Evolutionary conservation across 2,329 filamentous ascomycete genomes (phyloP).

Genomic region (Chalaropsis ovoidea): DNA sequence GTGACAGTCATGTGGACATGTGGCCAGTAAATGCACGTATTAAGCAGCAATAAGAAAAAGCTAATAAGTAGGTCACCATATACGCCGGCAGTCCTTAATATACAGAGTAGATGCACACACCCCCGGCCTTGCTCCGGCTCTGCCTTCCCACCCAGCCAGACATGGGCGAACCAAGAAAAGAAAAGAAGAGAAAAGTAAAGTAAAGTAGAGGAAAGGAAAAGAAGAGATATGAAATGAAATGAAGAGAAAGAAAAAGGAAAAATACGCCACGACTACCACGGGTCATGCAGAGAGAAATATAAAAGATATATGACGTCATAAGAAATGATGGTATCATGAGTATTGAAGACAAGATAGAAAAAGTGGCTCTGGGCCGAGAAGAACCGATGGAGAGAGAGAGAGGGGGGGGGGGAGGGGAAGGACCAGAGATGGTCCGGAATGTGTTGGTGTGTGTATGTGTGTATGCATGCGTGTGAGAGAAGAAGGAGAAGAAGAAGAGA

Average conservation of each 20-base stretch:
- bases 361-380: not conserved
- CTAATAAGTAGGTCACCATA: slow-evolving; percentile 7
- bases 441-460: not conserved
- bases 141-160: not conserved
- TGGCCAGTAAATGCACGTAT: slow-evolving; percentile 1
- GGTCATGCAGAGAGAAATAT: slow-evolving; percentile 8
- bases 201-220: not conserved
- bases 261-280: not conserved
- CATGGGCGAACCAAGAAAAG: not conserved
- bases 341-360: slow-evolving; percentile 8
- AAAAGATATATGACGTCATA: slow-evolving; percentile 17
- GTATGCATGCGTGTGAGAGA: slow-evolving; percentile 1
- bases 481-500: not conserved
- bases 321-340: slow-evolving; percentile 21
- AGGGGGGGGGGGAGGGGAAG: not conserved
- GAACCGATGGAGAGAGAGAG: not conserved
- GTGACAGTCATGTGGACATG: not conserved
- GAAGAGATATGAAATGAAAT: too few species aligned
- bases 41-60: slow-evolving; percentile 6
- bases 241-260: not conserved
- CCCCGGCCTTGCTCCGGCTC: not conserved
- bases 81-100: slow-evolving; percentile 11
- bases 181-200: not conserved
- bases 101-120: slow-evolving; percentile 10
- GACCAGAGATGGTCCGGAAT: not conserved